Evolutionary conservation across 2,329 filamentous ascomycete species (phyloP).

Genomic region (Xylariaceae sp.): DNA sequence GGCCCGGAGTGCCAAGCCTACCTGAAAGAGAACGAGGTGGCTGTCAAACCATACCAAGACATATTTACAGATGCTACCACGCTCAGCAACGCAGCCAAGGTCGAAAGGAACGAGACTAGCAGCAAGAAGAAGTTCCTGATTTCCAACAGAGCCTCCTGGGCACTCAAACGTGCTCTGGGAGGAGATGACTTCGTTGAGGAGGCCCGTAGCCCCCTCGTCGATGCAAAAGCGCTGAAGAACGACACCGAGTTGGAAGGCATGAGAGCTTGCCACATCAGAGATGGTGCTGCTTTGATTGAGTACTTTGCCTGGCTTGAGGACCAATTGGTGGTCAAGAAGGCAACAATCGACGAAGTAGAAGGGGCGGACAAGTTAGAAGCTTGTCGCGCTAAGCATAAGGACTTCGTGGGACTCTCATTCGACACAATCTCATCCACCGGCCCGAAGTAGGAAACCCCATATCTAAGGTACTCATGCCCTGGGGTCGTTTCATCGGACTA

Average conservation of each 20-base stretch:
- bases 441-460: slow-evolving; percentile 48
- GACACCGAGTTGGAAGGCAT: slow-evolving; percentile 84
- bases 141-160: slow-evolving; percentile 90
- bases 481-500: neutral
- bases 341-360: slow-evolving; percentile 75
- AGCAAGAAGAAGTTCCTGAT: slow-evolving; percentile 66
- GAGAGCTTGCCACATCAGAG: slow-evolving; percentile 87
- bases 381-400: slow-evolving; percentile 59
- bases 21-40: slow-evolving; percentile 62
- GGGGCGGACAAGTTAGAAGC: slow-evolving; percentile 88
- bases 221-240: slow-evolving; percentile 94
- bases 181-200: slow-evolving; percentile 84
- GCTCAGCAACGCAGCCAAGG: slow-evolving; percentile 44
- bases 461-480: neutral
- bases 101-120: slow-evolving; percentile 29
- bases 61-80: slow-evolving; percentile 74
- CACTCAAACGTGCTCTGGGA: slow-evolving; percentile 76
- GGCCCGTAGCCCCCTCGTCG: slow-evolving; percentile 75
- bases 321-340: slow-evolving; percentile 68
- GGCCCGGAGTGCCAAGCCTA: slow-evolving; percentile 62
- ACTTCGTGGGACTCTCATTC: slow-evolving; percentile 88
- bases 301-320: slow-evolving; percentile 98
- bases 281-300: slow-evolving; percentile 83
- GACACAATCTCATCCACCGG: slow-evolving; percentile 95
- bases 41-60: slow-evolving; percentile 72